phyloP scores from a whole-genome alignment of 208 protist species.

The Entamoeba histolytica region DNA sequence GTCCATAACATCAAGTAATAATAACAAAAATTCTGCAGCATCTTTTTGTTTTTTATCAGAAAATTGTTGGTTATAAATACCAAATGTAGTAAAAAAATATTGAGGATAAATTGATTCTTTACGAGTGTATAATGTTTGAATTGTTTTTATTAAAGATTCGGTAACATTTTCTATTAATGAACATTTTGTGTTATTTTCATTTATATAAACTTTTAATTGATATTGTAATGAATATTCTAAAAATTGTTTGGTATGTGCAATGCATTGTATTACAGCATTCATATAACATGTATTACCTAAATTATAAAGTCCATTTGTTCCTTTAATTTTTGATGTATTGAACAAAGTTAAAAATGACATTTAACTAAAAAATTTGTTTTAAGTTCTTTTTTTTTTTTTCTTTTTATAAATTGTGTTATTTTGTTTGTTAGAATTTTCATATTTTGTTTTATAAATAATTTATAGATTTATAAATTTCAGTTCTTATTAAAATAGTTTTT shows the following conservation, averaged over 20 bases:
- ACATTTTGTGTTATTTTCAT: neutral
- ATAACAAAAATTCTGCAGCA: neutral
- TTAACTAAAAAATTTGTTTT: neutral
- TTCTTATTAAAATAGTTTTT: too few relatives aligned
- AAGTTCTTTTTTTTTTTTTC: too few relatives aligned
- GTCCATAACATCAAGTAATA: neutral
- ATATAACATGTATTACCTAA: neutral
- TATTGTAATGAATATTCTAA: neutral
- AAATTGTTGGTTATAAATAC: neutral
- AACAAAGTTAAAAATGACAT: neutral
- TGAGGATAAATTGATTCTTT: neutral
- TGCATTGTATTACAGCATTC: neutral
- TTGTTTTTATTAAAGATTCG: neutral
- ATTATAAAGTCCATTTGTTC: neutral
- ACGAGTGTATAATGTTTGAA: neutral
- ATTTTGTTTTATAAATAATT: too few relatives aligned
- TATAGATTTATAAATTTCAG: too few relatives aligned
- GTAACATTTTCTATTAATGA: neutral
- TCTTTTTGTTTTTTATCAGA: neutral
- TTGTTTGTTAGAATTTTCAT: too few relatives aligned
- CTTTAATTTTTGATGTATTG: neutral
- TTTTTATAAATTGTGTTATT: too few relatives aligned
- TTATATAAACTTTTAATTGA: neutral
- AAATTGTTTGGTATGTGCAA: neutral
- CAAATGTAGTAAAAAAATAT: neutral